phyloP scores from a whole-genome alignment of 2,329 filamentous ascomycete species.

The Cladophialophora yegresii region DNA sequence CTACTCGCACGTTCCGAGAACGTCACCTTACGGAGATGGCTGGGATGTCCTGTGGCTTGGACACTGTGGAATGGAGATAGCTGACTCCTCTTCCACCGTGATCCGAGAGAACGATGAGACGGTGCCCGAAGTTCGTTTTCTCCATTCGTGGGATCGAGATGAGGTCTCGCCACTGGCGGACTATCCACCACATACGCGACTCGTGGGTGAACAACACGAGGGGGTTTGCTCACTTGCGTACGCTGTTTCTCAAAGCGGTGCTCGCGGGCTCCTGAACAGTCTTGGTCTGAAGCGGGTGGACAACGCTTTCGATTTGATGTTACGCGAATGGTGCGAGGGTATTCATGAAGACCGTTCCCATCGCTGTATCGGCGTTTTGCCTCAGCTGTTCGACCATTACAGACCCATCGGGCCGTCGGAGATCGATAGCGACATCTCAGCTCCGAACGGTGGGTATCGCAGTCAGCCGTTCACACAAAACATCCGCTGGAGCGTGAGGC shows the following conservation, averaged over 20 bases:
- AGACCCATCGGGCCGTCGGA: not conserved
- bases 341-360: not conserved
- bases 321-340: slow-evolving; percentile 2
- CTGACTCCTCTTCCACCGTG: not conserved
- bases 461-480: not conserved
- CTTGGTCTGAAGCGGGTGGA: not conserved
- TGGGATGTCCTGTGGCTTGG: slow-evolving; percentile 1
- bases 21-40: not conserved
- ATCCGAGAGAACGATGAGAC: not conserved
- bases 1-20: not conserved
- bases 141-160: not conserved
- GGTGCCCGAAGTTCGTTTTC: not conserved
- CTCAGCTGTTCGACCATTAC: slow-evolving; percentile 1
- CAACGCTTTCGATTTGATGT: slow-evolving; percentile 5
- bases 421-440: not conserved
- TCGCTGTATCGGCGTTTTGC: not conserved
- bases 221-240: not conserved
- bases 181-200: not conserved
- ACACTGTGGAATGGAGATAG: slow-evolving; percentile 1
- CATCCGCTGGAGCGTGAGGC: not conserved
- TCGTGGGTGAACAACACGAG: not conserved
- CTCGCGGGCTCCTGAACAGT: slow-evolving; percentile 2
- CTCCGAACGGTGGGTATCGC: not conserved
- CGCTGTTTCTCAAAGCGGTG: slow-evolving; percentile 2
- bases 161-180: not conserved